Evolutionary conservation across 2,329 filamentous ascomycete genomes (phyloP), one percentile per base, ranked within the genome.

Genomic region (Aspergillus neotritici): DNA sequence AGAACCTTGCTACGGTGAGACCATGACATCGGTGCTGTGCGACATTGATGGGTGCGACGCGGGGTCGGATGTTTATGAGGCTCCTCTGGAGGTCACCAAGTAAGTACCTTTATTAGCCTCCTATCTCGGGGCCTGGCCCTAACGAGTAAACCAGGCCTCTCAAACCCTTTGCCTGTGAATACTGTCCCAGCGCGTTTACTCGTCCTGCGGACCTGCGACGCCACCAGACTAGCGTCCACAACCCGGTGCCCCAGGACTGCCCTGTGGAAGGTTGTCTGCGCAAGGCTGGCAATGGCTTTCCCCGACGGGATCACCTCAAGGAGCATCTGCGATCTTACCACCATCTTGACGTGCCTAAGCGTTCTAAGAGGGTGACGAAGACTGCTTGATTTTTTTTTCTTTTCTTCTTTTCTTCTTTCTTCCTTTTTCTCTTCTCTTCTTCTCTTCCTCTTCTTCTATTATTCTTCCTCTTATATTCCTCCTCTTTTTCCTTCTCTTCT

Each of bases 311-410:
- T 53, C 78, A 82, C 54, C 64, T 79, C 32, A 68, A 68, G 31
- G 79, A 81, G 54, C 79, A 82, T 56, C 57, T 76, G 40, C 65
- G 78, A 40, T 75, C 75, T 34, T 78, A 73, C 47, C 79, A 82
- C 54, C 69, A 73, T 42, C 58, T 71, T 35, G 65, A 74, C 29
- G 56, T 73, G 13, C 65, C 67, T 3, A 70, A 70, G 55, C 65
- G 67, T 1, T 55, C 60, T 42, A 64, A 63, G 54, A 57, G 60
- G 17, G 28, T 34, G 5, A 12, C 45, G 25, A 48, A 53, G 49
- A 43, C 41, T 35, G 42, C 44, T 40, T 44, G 46, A 55, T 3
- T 37, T 43, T 8, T 34, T 41, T 21, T 35, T 35, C 16, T 25
- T 1, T 39, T 37, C 33, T 15, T 34, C 35, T 17, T 14, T 41